Conservation (phyloP, 768 basidiomycete species). For the Mycena rosella region DNA sequence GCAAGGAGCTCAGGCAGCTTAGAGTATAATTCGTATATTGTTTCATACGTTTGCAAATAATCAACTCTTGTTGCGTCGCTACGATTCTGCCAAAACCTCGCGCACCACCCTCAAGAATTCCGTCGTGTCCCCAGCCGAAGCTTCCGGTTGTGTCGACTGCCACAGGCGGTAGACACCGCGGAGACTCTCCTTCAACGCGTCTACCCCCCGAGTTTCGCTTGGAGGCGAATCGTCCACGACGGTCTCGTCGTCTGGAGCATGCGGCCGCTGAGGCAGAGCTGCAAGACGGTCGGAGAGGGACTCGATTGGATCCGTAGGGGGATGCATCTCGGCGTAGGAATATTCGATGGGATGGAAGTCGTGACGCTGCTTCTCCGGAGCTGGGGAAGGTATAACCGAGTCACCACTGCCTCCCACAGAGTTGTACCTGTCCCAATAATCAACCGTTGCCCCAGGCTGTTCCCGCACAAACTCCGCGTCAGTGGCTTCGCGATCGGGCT, state of each 20-base stretch:
- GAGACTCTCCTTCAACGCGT: constrained; percentile 64
- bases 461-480: constrained; percentile 38
- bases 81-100: constrained; percentile 26
- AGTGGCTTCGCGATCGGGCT: constrained; percentile 44
- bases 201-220: constrained; percentile 41
- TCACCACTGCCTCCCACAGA: constrained; percentile 61
- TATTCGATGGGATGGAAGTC: constrained; percentile 12
- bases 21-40: too few species aligned
- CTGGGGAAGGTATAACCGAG: constrained; percentile 66
- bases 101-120: constrained; percentile 56
- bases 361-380: constrained; percentile 33
- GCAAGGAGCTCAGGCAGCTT: background rate
- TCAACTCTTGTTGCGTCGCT: background rate
- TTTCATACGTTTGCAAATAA: constrained; percentile 3
- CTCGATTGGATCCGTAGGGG: constrained; percentile 31
- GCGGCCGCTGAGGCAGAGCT: constrained; percentile 17
- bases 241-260: constrained; percentile 20
- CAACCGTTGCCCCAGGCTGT: constrained; percentile 38
- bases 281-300: constrained; percentile 28
- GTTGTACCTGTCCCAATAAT: constrained; percentile 66
- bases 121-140: constrained; percentile 42
- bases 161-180: constrained; percentile 72
- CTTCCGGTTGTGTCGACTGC: constrained; percentile 51
- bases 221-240: constrained; percentile 13
- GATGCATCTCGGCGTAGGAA: constrained; percentile 33